phyloP scores from a whole-genome alignment of 768 basidiomycete species.

The Rhodotorula babjevae region DNA sequence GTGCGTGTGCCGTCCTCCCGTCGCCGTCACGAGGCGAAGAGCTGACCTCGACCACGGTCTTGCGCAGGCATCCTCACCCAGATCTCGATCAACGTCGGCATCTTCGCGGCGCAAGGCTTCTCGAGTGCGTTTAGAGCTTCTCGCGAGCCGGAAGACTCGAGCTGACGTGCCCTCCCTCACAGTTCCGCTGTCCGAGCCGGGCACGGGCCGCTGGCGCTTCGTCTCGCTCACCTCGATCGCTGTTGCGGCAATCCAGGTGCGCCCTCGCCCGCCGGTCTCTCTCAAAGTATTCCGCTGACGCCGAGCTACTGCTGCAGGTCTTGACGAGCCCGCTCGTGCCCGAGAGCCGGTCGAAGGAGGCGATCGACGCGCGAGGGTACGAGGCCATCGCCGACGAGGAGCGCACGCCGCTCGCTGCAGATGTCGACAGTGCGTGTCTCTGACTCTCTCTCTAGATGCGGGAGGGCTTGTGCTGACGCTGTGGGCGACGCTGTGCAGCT shows the following conservation, averaged over 20 bases:
- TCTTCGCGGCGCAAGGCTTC: slow-evolving; percentile 76
- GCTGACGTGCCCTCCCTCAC: background rate
- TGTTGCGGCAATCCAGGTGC: slow-evolving; percentile 24
- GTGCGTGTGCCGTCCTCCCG: slow-evolving; percentile 47
- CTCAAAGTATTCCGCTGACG: too few species aligned
- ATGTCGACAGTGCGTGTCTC: background rate
- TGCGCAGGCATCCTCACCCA: slow-evolving; percentile 70
- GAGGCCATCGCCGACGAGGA: slow-evolving; percentile 15
- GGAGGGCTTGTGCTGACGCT: background rate
- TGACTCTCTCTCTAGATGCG: background rate
- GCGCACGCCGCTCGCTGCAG: slow-evolving; percentile 7
- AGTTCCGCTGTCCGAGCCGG: slow-evolving; percentile 21
- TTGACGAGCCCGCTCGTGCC: slow-evolving; percentile 9
- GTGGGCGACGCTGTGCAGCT: background rate
- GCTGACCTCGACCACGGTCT: background rate
- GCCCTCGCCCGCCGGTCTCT: background rate
- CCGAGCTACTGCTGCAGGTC: background rate
- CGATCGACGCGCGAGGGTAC: background rate
- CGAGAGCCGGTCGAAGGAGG: slow-evolving; percentile 4
- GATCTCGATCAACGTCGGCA: slow-evolving; percentile 74
- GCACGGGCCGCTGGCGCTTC: slow-evolving; percentile 26
- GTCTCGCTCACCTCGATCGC: slow-evolving; percentile 28
- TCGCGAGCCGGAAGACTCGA: background rate
- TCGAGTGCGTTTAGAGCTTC: slow-evolving; percentile 53
- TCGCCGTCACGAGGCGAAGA: too few species aligned